Evolutionary conservation across 1,284 basidiomycete genomes (phyloP), one percentile per base, ranked within the genome.

Genomic region (Athelia sp.): DNA sequence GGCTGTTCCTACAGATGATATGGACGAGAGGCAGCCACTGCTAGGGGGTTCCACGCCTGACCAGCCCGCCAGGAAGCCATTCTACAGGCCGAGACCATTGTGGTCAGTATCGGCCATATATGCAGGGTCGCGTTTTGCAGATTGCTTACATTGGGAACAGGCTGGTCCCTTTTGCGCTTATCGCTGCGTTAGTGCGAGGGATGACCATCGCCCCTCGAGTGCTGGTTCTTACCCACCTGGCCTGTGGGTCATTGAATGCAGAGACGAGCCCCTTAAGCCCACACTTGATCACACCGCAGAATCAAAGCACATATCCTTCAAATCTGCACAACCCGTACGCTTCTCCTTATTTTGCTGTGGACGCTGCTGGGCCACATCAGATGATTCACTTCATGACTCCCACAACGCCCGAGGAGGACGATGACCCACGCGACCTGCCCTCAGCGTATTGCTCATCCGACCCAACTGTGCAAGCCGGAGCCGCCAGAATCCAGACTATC

Each of bases 121-220:
- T 34, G 32, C 32, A 43, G 17, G 32, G 19, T 43, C 26, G 26
- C 21, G n/a, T 17, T 46, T 13, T 31, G 45, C 4, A 38, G 23
- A 46, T 29, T 51, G 50, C 49, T 48, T 48, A 45, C 54, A 50
- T 29, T 44, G 46, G 31, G 43, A 36, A 31, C 52, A 89, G 86
- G 86, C 74, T 89, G 15, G 83, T 87, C 22, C 87, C 87, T 1
- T 87, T 89, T 60, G 84, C 79, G 3, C 64, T 90, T 35, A 67
- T 75, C n/a, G 76, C 80, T 17, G 75, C 86, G 2, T 56, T 89
- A 24, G 78, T 78, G 87, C 83, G 85, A 43, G 85, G 84, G 48
- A 88, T 90, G 83, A 89, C 87, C 6, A 65, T 87, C 40, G 86
- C 86, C 9, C 82, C 87, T 36, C 78, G 87, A 46, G 79, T 90